Evolutionary conservation across 768 basidiomycete species (phyloP), one percentile per base, ranked within the genome.

Genomic region (Chalciporus chontae): DNA sequence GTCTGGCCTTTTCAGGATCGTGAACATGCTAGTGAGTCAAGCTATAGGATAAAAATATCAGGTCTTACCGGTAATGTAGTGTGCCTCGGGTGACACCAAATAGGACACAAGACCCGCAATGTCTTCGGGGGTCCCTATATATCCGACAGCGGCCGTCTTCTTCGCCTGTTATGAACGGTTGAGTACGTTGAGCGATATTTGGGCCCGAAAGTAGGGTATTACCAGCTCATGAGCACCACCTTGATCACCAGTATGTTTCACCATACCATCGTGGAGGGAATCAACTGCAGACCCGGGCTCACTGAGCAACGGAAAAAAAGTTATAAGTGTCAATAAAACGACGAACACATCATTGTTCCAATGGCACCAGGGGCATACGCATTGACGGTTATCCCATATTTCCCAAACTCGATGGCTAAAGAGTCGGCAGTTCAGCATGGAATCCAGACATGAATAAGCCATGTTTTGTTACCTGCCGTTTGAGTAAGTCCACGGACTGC

Each of bases 401-500:
- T n/a, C n/a, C n/a, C n/a, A n/a, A n/a, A 0, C 51, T 72, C 72
- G 19, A 57, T 8, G 13, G 61, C 52, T 53, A 14, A 21, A 15
- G 3, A 23, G n/a, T 10, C 4, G 15, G 17, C 8, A 27, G 26
- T 18, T 31, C 27, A 37, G 47, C 24, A 19, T 19, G 27, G 45
- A 23, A 11, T 5, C 5, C n/a, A 32, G 21, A 43, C 2, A 15
- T 40, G 18, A 3, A 29, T 6, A 31, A 34, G 5, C 8, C 10
- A 14, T 4, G 21, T 21, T 21, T 21, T 21, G 21, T 36, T 56
- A 73, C 73, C 69, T 3, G 68, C 60, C 8, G 61, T 53, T 45
- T 74, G 73, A 11, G 71, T 73, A 7, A 76, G 50, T 7, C 66
- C 71, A 18, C 71, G 65, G 18, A 73, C 52, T 15, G 72, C 70